Base-by-base conservation (phyloP, 371 early-diverging fungal species). In the Actinomortierella wolfii region DNA sequence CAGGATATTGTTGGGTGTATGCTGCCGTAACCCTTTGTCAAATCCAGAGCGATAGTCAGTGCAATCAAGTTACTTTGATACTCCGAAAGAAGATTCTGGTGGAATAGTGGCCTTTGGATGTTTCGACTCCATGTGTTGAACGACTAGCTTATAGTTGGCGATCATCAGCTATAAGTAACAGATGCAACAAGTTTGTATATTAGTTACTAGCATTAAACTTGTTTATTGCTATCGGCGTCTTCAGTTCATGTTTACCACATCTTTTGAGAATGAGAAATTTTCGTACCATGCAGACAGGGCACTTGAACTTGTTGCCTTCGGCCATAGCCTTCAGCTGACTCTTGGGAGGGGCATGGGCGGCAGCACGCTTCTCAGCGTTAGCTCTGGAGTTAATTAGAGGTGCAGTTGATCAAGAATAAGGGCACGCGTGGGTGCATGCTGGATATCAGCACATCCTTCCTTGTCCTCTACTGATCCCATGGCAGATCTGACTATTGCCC, bases 231-330 rank as follows among this genome's bases (percentile, higher is more conserved):
- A 34, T 34, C 34, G 34, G 34, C 4, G 4, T 11, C 7, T 34
- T 34, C 7, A 34, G 11, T 11, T 34, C 7, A 34, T 4, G 34
- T 11, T 4, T 34, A 34, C 34, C 4, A 4, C 34, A 34, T 34
- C 34, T 34, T 34, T 4, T 34, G 7, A 4, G 34, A 4, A 34
- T 6, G 34, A 11, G 34, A 34, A 34, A 34, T 11, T 4, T 6
- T 34, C 34, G 15, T 69, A 69, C 70, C 65, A 71, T 57, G 66
- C 71, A 71, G 43, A 65, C 65, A 40, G 71, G 71, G 45, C 71
- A 71, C 59, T 71, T 71, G 71, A 65, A 71, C 56, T 71, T 65
- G 62, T 71, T 71, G 39, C 71, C 71, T n/a, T 65, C 66, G 15
- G 39, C 57, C 71, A 71, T 71, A 21, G 71, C 71, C 52, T 71